phyloP scores from a whole-genome alignment of 2,329 filamentous ascomycete species.

The Fonsecaea erecta region DNA sequence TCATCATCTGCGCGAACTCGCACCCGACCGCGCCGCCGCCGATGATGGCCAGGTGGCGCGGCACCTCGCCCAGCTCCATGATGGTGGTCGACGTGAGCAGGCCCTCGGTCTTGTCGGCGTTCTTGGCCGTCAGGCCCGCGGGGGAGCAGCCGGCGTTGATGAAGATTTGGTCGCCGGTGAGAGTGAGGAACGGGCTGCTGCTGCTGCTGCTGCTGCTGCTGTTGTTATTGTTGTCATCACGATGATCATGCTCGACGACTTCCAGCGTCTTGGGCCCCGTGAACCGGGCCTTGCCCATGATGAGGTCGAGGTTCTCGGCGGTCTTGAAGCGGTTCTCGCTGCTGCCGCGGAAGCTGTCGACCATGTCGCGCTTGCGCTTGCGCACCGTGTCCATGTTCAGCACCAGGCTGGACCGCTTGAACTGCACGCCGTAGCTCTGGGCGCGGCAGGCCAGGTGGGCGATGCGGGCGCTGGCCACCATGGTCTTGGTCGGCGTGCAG shows the following conservation, averaged over 20 bases:
- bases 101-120: constrained; percentile 29
- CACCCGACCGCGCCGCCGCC: constrained; percentile 60
- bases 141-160: constrained; percentile 38
- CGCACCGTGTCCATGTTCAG: constrained; percentile 58
- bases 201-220: too few species aligned
- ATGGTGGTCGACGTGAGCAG: constrained; percentile 37
- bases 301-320: constrained; percentile 48
- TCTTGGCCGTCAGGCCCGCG: constrained; percentile 29
- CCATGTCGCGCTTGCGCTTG: constrained; percentile 60
- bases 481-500: constrained; percentile 63
- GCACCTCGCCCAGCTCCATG: constrained; percentile 41
- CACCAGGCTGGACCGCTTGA: constrained; percentile 38
- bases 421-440: constrained; percentile 54
- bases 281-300: constrained; percentile 55
- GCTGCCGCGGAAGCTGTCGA: constrained; percentile 55
- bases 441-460: constrained; percentile 53
- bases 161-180: constrained; percentile 43
- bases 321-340: constrained; percentile 50
- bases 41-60: constrained; percentile 56
- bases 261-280: constrained; percentile 47
- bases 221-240: too few species aligned
- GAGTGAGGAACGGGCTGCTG: too few species aligned
- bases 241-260: constrained; percentile 39
- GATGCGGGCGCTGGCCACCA: constrained; percentile 58
- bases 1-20: constrained; percentile 60